Evolutionary conservation across 805 yeast species (phyloP), one percentile per base, ranked within the genome.

Genomic region (Starmerella bombi): DNA sequence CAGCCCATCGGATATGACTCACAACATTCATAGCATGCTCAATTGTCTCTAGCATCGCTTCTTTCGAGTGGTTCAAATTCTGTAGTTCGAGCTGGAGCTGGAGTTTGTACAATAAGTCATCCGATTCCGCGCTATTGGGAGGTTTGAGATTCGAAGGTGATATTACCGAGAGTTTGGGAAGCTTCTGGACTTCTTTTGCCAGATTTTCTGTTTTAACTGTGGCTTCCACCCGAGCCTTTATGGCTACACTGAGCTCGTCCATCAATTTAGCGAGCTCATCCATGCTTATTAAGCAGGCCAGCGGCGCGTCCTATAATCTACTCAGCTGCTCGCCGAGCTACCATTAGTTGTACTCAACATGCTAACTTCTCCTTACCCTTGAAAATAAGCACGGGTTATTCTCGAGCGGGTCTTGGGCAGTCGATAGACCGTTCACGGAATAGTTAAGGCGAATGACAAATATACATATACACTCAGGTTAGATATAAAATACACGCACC

Each of bases 211-310:
- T 39, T 18, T 38, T 28, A 1, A 27, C 45, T 15, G 51, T 49
- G 2, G 54, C 46, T 22, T 54, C 54, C 1, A 46, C 32, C 14
- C 57, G 51, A 29, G 44, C 42, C 38, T 45, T 41, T 17, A 58
- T 48, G 3, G 45, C 53, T 16, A 36, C 22, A 18, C 49, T 40
- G 29, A 58, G 52, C 44, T 55, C 59, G 16, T 55, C 50, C 38
- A 57, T 55, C 19, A 56, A 50, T 30, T 40, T 42, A 4, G 57
- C 51, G 6, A 57, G 49, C 36, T 37, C 41, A 12, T 47, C 43
- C 50, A 47, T 47, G 9, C 8, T 17, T n/a, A n/a, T n/a, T n/a
- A n/a, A n/a, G n/a, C n/a, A n/a, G n/a, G n/a, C 4, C 4, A 5
- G n/a, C n/a, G n/a, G n/a, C n/a, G n/a, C n/a, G n/a, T n/a, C n/a